These are phyloP conservation scores for Xylaria acuta DNA, from an alignment of 495 filamentous ascomycete genomes.

Conservation along the genomic window DNA sequence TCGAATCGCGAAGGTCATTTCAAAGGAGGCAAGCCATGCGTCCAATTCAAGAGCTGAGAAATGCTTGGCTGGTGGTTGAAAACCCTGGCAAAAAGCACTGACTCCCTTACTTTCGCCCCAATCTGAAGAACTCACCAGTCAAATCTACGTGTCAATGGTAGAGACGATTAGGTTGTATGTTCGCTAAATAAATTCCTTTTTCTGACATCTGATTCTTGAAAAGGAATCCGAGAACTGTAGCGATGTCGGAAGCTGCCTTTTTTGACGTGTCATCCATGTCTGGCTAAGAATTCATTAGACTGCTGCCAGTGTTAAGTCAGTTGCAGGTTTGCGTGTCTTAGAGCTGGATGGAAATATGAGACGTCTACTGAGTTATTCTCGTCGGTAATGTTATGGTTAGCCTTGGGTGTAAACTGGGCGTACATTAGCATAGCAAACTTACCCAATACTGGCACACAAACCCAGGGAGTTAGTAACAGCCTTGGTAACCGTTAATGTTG, in stretches of 20 bases:
- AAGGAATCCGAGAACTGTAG: background rate
- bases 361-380: background rate
- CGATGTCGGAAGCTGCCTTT: conserved; percentile 8
- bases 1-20: background rate
- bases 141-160: background rate
- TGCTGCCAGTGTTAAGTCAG: background rate
- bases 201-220: background rate
- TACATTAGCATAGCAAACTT: background rate
- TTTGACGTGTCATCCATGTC: conserved; percentile 11
- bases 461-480: background rate
- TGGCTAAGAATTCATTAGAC: background rate
- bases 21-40: background rate
- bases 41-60: conserved; percentile 4
- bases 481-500: background rate
- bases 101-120: conserved; percentile 20
- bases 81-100: background rate
- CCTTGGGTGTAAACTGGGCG: background rate
- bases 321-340: conserved; percentile 4
- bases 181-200: background rate
- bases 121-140: background rate
- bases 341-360: background rate
- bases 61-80: conserved; percentile 6
- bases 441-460: background rate
- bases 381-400: background rate
- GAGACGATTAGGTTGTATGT: background rate